Evolutionary conservation across 2,329 filamentous ascomycete genomes (phyloP).

Genomic region (Epichloe elymi): DNA sequence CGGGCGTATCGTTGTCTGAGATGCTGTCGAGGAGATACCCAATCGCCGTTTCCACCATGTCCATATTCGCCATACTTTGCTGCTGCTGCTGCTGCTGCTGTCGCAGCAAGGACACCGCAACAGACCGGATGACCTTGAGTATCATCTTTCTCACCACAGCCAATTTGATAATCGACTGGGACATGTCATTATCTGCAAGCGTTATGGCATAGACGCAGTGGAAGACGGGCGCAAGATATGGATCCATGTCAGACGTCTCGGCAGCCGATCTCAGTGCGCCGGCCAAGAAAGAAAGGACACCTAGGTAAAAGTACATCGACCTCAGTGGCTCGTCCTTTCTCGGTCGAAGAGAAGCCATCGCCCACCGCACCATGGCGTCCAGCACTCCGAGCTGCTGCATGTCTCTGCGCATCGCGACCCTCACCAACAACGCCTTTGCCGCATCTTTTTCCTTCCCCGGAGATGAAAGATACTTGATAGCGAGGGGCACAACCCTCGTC

Average conservation of each 20-base stretch:
- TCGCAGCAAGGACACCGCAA: slow-evolving; percentile 53
- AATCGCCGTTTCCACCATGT: slow-evolving; percentile 66
- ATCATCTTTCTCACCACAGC: slow-evolving; percentile 70
- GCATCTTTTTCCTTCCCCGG: slow-evolving; percentile 83
- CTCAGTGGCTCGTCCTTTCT: slow-evolving; percentile 20
- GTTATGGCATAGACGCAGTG: slow-evolving; percentile 47
- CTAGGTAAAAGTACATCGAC: slow-evolving; percentile 64
- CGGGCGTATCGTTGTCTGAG: slow-evolving; percentile 79
- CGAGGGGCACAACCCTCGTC: slow-evolving; percentile 55
- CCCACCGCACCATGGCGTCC: slow-evolving; percentile 55
- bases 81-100: slow-evolving; percentile 28
- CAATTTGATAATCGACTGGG: slow-evolving; percentile 49
- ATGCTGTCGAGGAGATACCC: slow-evolving; percentile 67
- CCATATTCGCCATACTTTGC: slow-evolving; percentile 26
- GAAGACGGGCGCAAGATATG: slow-evolving; percentile 54
- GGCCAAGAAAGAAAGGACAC: slow-evolving; percentile 66
- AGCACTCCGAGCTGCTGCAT: slow-evolving; percentile 72
- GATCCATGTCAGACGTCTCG: slow-evolving; percentile 61
- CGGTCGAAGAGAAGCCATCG: slow-evolving; percentile 45
- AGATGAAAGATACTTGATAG: slow-evolving; percentile 55
- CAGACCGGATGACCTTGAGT: slow-evolving; percentile 72
- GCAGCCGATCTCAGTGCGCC: slow-evolving; percentile 56
- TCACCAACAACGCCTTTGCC: slow-evolving; percentile 69
- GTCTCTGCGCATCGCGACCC: slow-evolving; percentile 70
- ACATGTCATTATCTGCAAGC: slow-evolving; percentile 32